Conservation (phyloP, 176 grass and related monocot species). For the Eragrostis nindensis region DNA sequence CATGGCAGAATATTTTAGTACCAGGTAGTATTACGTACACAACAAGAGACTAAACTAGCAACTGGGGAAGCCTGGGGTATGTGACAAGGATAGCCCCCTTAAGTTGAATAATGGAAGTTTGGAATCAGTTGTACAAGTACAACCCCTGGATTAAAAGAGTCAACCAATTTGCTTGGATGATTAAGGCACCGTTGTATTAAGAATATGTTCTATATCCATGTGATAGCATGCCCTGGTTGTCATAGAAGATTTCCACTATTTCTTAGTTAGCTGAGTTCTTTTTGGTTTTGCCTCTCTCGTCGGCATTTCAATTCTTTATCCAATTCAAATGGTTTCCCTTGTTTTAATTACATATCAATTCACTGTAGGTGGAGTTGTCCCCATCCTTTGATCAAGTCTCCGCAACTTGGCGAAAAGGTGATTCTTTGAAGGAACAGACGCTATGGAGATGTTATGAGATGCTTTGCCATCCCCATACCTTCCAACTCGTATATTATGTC, state of each 20-base stretch:
- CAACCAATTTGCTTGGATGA: constrained; percentile 21
- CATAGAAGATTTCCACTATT: neutral
- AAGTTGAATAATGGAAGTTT: constrained; percentile 1
- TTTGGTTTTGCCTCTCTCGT: neutral
- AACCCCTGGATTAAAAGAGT: constrained; percentile 1
- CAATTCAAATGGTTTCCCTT: neutral
- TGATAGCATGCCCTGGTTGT: neutral
- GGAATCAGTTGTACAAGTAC: constrained; percentile 15
- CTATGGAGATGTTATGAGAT: neutral
- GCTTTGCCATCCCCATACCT: constrained; percentile 4
- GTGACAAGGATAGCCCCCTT: neutral
- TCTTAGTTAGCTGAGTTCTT: neutral
- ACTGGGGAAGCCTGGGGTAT: neutral
- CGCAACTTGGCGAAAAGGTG: constrained; percentile 30
- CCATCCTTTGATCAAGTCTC: constrained; percentile 24
- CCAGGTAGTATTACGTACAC: neutral
- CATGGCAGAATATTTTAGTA: constrained; percentile 5
- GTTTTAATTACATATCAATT: constrained; percentile 7
- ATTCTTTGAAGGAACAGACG: constrained; percentile 19
- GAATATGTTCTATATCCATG: constrained; percentile 24
- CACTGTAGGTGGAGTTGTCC: constrained; percentile 6
- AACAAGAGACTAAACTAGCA: constrained; percentile 15
- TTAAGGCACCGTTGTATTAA: constrained; percentile 1
- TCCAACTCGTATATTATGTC: constrained; percentile 17
- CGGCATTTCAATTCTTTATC: neutral